Evolutionary conservation across 164 flowering plant species (phyloP).

Genomic region (Nymphaea colorata): DNA sequence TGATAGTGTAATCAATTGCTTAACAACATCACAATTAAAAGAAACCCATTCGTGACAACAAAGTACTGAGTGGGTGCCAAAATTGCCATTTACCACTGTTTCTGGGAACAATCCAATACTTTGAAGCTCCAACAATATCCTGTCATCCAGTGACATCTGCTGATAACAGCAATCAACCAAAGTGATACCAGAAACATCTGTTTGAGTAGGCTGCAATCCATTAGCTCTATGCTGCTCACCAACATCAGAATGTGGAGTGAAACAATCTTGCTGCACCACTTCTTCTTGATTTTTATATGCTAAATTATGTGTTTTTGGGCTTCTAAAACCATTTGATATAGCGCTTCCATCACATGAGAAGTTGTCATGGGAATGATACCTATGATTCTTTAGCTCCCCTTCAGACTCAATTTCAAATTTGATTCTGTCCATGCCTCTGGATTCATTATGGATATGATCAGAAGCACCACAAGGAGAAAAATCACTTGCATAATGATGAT

Average conservation of each 20-base stretch:
- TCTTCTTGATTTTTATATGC: slow-evolving; percentile 18
- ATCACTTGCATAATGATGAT: slow-evolving; percentile 20
- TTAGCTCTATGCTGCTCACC: slow-evolving; percentile 20
- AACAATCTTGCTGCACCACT: slow-evolving; percentile 24
- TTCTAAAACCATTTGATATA: slow-evolving; percentile 16
- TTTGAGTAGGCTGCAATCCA: slow-evolving; percentile 18
- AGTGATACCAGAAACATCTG: slow-evolving; percentile 18
- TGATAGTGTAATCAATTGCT: too few relatives aligned
- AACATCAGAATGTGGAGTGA: slow-evolving; percentile 21
- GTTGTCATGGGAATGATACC: slow-evolving; percentile 13
- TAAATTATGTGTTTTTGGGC: slow-evolving; percentile 14
- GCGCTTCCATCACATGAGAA: slow-evolving; percentile 44
- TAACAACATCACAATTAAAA: too few relatives aligned
- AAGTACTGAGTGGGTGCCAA: background rate
- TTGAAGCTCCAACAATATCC: slow-evolving; percentile 62
- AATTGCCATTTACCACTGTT: slow-evolving; percentile 43
- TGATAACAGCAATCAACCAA: slow-evolving; percentile 39
- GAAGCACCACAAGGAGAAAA: slow-evolving; percentile 21
- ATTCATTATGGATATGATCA: slow-evolving; percentile 20
- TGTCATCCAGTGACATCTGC: slow-evolving; percentile 49
- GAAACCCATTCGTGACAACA: too few relatives aligned
- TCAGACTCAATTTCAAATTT: slow-evolving; percentile 26
- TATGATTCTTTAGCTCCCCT: slow-evolving; percentile 16
- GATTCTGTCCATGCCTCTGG: slow-evolving; percentile 14
- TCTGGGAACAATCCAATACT: slow-evolving; percentile 68